A percentile compares a stretch with the other conserved stretches of the same genome.
These are phyloP conservation scores for Talaromyces wortmannii DNA, from an alignment of 495 filamentous ascomycete species.

Conservation along the genomic window DNA sequence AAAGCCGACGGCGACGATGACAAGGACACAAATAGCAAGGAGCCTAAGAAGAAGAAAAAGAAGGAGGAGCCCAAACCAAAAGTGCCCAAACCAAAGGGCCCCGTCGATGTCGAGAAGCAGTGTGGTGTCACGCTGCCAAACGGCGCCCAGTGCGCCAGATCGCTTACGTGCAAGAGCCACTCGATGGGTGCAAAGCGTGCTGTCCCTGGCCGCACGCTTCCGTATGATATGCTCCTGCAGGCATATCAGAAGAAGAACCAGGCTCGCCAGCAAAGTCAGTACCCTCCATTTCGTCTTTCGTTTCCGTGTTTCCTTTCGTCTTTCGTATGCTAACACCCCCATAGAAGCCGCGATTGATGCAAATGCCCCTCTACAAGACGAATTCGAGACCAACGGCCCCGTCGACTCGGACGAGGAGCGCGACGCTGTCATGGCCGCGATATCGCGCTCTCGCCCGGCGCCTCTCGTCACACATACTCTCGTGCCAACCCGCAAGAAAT, in stretches of 20 bases:
- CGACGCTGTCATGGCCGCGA: conserved; percentile 76
- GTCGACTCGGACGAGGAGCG: conserved; percentile 94
- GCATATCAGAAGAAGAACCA: conserved; percentile 99
- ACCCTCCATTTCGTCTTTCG: neutral
- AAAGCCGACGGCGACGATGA: conserved; percentile 74
- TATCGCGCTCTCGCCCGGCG: conserved; percentile 66
- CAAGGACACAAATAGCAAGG: conserved; percentile 41
- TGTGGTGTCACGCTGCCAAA: conserved; percentile 84
- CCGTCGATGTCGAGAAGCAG: conserved; percentile 95
- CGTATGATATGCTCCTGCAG: conserved; percentile 89
- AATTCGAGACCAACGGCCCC: conserved; percentile 63
- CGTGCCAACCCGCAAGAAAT: conserved; percentile 62
- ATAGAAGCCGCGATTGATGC: conserved; percentile 88
- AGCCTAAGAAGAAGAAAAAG: conserved; percentile 87
- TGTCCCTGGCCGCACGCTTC: conserved; percentile 82
- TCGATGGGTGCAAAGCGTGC: conserved; percentile 92
- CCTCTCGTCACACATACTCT: conserved; percentile 63
- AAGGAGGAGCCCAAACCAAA: conserved; percentile 88
- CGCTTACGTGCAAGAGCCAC: conserved; percentile 93
- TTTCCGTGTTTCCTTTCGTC: neutral
- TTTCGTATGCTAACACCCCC: neutral
- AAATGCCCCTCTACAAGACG: conserved; percentile 85
- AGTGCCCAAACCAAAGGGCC: conserved; percentile 81
- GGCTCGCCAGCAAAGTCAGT: conserved; percentile 82
- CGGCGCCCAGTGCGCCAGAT: conserved; percentile 83